A percentile compares a stretch with the other conserved stretches of the same genome.
phyloP scores from a whole-genome alignment of 169 alveolate genomes.

The Plasmodium reichenowi region DNA sequence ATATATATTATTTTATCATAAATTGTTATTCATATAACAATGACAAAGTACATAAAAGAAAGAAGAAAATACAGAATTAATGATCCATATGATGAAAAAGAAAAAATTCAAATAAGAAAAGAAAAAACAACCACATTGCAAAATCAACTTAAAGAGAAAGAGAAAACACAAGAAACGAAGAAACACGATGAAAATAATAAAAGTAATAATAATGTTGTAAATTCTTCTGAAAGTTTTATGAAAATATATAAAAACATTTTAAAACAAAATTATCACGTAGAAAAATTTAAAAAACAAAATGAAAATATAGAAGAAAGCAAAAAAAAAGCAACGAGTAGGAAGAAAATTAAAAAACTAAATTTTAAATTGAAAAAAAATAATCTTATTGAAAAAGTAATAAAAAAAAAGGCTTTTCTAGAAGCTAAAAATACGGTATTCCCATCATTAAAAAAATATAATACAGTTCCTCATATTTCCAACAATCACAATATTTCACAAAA shows the following conservation, averaged over 20 bases:
- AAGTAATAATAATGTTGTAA: neutral
- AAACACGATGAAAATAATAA: neutral
- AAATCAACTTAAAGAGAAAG: slow-evolving; percentile 15
- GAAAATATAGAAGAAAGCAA: slow-evolving; percentile 44
- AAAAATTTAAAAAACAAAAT: slow-evolving; percentile 47
- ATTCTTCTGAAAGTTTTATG: slow-evolving; percentile 44
- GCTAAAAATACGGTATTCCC: slow-evolving; percentile 7
- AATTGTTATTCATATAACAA: neutral
- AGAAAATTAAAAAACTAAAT: slow-evolving; percentile 63
- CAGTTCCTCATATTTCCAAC: too few relatives aligned
- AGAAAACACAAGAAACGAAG: neutral
- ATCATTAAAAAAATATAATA: slow-evolving; percentile 3
- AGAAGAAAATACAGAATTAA: slow-evolving; percentile 64
- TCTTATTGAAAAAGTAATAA: slow-evolving; percentile 57
- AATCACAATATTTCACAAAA: neutral
- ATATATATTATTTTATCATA: neutral
- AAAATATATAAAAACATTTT: slow-evolving; percentile 31
- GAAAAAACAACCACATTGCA: slow-evolving; percentile 11
- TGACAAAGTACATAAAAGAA: slow-evolving; percentile 64
- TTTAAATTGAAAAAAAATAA: slow-evolving; percentile 58
- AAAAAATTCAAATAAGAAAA: slow-evolving; percentile 1
- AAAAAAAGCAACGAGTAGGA: slow-evolving; percentile 41
- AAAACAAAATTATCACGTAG: slow-evolving; percentile 34
- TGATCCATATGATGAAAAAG: slow-evolving; percentile 52
- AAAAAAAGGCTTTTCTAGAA: slow-evolving; percentile 36